Evolutionary conservation across 2,329 filamentous ascomycete genomes (phyloP).

Genomic region (Podosphaera aphanis): DNA sequence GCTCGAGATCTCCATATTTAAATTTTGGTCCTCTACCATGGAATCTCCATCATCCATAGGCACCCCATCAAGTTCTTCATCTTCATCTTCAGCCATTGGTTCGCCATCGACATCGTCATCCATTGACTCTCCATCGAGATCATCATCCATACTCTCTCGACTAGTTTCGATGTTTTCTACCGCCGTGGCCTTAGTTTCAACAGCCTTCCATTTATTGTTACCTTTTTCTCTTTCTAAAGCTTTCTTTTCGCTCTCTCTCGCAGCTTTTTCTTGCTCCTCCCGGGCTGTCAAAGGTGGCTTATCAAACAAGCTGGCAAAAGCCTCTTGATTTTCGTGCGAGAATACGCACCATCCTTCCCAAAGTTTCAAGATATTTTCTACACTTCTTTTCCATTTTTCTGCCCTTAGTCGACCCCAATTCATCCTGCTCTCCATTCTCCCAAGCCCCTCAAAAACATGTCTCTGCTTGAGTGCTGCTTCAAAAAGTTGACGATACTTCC

Average conservation of each 20-base stretch:
- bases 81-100: conserved; percentile 17
- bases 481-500: conserved; percentile 44
- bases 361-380: conserved; percentile 29
- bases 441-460: conserved; percentile 38
- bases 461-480: conserved; percentile 34
- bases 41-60: conserved; percentile 27
- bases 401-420: conserved; percentile 43
- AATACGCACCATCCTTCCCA: conserved; percentile 54
- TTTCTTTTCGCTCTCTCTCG: conserved; percentile 14
- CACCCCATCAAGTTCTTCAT: conserved; percentile 5
- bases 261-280: conserved; percentile 17
- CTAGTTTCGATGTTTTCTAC: conserved; percentile 23
- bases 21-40: conserved; percentile 22
- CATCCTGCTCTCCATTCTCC: conserved; percentile 34
- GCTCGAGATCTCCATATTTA: background rate
- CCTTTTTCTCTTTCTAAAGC: conserved; percentile 11
- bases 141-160: conserved; percentile 19
- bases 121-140: conserved; percentile 16
- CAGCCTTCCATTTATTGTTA: conserved; percentile 17
- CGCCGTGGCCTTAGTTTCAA: conserved; percentile 17
- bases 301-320: conserved; percentile 47
- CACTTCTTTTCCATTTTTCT: conserved; percentile 40
- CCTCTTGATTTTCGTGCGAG: conserved; percentile 46
- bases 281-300: conserved; percentile 33
- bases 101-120: conserved; percentile 19